Conservation (phyloP, 345 rosid species). For the Chamaenerion angustifolium region DNA sequence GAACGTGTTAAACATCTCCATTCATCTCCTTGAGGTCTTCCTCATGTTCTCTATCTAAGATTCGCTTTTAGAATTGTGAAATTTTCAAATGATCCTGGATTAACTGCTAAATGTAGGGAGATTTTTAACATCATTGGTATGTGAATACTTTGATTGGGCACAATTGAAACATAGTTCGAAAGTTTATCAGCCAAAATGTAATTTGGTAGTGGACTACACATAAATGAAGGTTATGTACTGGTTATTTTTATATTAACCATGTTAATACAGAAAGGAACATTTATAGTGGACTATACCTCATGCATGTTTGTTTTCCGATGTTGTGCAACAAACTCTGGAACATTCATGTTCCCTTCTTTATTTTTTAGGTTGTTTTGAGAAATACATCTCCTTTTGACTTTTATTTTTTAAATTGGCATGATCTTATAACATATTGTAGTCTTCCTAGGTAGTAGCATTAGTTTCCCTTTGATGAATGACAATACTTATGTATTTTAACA, state of each 20-base stretch:
- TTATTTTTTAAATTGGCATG: too few relatives aligned
- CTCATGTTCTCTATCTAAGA: background rate
- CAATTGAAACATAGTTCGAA: constrained; percentile 75
- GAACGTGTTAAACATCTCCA: constrained; percentile 85
- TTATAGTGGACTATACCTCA: too few relatives aligned
- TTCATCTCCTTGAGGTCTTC: constrained; percentile 82
- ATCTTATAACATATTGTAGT: too few relatives aligned
- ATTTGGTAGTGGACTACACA: constrained; percentile 75
- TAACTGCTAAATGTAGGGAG: constrained; percentile 46
- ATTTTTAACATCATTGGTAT: constrained; percentile 62
- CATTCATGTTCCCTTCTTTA: too few relatives aligned
- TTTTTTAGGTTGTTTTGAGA: background rate
- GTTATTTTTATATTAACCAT: too few relatives aligned
- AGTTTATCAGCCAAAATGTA: constrained; percentile 88
- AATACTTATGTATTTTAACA: background rate
- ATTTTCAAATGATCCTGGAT: background rate
- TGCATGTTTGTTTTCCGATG: too few relatives aligned
- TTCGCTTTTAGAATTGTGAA: too few relatives aligned
- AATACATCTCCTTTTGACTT: background rate
- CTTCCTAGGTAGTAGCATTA: too few relatives aligned
- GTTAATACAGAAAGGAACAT: too few relatives aligned
- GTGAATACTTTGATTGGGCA: constrained; percentile 97
- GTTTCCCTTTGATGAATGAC: background rate
- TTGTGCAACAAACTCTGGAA: too few relatives aligned
- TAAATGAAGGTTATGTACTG: too few relatives aligned